Evolutionary conservation across 352 stramenopile species (phyloP), one percentile per base, ranked within the genome.

Genomic region (Plasmopara viticola): DNA sequence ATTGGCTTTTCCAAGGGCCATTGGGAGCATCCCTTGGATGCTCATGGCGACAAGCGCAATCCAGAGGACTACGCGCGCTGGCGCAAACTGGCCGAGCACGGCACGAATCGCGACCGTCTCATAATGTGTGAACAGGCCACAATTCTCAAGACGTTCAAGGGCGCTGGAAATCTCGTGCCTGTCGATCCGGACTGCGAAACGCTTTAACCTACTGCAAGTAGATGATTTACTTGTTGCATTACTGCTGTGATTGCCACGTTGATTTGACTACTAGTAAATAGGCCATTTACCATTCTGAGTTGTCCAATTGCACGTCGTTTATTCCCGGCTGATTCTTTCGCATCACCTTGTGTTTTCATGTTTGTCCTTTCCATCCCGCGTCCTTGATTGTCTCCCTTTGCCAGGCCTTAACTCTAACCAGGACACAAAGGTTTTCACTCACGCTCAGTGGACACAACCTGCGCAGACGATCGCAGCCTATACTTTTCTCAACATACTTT

Each of bases 1-100:
- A 67, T 64, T 44, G 71, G 50, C 29, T 81, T 81, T 53, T 81
- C 68, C 31, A 78, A 81, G 49, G 71, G 71, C 58, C 71, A 81
- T 54, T 76, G 71, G 71, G 71, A 81, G 53, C 42, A 81, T 62
- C 18, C 44, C n/a, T 47, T 62, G 38, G 64, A 69, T 0, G 70
- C 70, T 17, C 70, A 78, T 57, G 71, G 71, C 47, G 71, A 81
- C 66, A 78, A 81, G 71, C 71, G 71, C 60, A 74, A 81, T 64
- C 65, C 71, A 20, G 64, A 67, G 49, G 68, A 76, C 53, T 81
- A 69, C 31, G 70, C 67, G 30, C 70, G 67, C 56, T 80, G 70
- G 70, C 61, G 70, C 51, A 75, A 74, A 63, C 56, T 80, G 30
- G 70, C 67, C 25, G 70, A 80, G 30, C 17, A 60, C 42, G 70